A percentile compares a stretch with the other conserved stretches of the same genome.
These are phyloP conservation scores for Diutina ranongensis DNA, from an alignment of 1,139 yeast species.

Conservation along the genomic window DNA sequence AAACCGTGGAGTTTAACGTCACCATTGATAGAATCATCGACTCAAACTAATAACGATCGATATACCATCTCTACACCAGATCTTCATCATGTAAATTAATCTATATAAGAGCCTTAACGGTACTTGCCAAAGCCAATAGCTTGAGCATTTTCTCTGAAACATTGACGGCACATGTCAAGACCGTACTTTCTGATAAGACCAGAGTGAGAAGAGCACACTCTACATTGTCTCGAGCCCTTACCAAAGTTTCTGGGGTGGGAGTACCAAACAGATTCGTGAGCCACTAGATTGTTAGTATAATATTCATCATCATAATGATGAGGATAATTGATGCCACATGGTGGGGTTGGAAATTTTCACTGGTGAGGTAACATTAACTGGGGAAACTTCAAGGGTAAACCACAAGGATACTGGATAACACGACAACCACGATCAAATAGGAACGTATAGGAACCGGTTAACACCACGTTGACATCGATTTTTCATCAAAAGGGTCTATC, in stretches of 20 bases:
- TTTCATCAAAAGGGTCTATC: not conserved
- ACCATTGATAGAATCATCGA: no score
- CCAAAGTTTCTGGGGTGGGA: constrained; percentile 99
- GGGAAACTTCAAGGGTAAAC: no score
- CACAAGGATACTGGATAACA: no score
- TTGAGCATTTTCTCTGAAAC: constrained; percentile 99
- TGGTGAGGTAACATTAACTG: not conserved
- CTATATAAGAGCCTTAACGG: constrained; percentile 48
- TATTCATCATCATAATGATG: no score
- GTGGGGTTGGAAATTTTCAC: no score
- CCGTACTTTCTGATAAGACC: constrained; percentile 99
- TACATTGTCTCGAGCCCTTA: constrained; percentile 99
- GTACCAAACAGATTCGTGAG: constrained; percentile 99
- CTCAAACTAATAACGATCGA: not conserved
- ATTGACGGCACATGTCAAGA: constrained; percentile 99
- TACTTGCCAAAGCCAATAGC: constrained; percentile 99
- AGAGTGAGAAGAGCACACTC: constrained; percentile 97
- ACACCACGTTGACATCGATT: not conserved
- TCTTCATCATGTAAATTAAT: not conserved
- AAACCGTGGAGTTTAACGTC: no score
- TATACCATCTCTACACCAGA: no score
- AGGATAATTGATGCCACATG: no score
- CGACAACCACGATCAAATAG: not conserved
- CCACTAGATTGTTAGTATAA: constrained; percentile 31
- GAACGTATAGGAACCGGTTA: no score